phyloP scores from a whole-genome alignment of 2,329 filamentous ascomycete genomes.

The Knufia fluminis region DNA sequence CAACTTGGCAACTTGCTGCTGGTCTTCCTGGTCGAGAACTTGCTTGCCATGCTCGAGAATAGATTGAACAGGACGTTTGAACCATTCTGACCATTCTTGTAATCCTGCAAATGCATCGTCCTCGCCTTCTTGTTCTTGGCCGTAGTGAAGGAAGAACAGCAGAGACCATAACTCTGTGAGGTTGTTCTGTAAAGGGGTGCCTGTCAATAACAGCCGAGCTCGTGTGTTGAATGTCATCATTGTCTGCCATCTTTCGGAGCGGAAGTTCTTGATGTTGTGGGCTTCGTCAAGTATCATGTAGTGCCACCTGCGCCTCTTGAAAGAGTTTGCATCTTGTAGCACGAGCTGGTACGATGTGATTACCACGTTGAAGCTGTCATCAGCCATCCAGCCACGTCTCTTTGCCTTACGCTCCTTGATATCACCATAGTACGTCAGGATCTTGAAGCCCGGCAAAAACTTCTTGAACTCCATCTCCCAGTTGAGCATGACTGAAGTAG shows the following conservation, averaged over 20 bases:
- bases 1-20: constrained; percentile 81
- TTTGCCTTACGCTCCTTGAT: constrained; percentile 88
- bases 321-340: constrained; percentile 84
- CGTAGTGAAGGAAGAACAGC: constrained; percentile 91
- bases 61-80: constrained; percentile 88
- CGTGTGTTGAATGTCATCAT: constrained; percentile 88
- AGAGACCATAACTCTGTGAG: constrained; percentile 94
- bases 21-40: constrained; percentile 87
- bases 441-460: constrained; percentile 93
- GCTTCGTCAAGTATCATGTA: constrained; percentile 98
- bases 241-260: constrained; percentile 93
- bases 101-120: constrained; percentile 86
- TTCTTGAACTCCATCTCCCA: constrained; percentile 99
- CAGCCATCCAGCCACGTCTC: constrained; percentile 84
- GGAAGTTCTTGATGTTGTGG: constrained; percentile 99
- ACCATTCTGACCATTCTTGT: constrained; percentile 94
- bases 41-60: constrained; percentile 91
- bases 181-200: constrained; percentile 94
- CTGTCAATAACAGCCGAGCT: constrained; percentile 77
- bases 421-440: constrained; percentile 90
- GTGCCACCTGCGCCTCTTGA: constrained; percentile 88
- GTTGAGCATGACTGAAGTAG: constrained; percentile 96
- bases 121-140: constrained; percentile 61
- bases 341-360: constrained; percentile 98
- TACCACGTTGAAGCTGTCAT: constrained; percentile 91